Percentiles rank a stretch among this genome's conserved stretches.
Conservation (phyloP, 2,329 filamentous ascomycete genomes). For the Pseudogymnoascus sp. region DNA sequence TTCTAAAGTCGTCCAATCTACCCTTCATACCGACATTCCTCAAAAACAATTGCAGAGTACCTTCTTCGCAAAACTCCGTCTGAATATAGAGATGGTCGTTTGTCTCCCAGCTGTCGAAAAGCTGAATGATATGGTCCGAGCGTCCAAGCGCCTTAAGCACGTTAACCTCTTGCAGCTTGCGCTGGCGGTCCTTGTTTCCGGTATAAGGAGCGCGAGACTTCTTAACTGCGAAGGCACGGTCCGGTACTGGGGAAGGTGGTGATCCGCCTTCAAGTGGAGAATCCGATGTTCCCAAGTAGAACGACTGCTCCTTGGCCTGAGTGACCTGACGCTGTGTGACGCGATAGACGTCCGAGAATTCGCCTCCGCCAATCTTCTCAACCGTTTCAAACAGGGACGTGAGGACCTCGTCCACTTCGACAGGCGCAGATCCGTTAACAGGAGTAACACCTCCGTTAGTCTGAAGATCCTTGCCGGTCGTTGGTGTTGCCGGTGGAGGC, state of each 20-base stretch:
- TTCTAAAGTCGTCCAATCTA: constrained; percentile 90
- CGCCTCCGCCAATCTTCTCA: constrained; percentile 74
- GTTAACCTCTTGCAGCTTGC: constrained; percentile 77
- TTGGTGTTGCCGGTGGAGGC: constrained; percentile 76
- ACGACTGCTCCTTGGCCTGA: constrained; percentile 38
- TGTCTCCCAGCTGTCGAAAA: constrained; percentile 82
- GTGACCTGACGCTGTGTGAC: constrained; percentile 47
- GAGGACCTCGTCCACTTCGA: constrained; percentile 69
- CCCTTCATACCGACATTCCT: constrained; percentile 75
- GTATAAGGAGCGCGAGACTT: constrained; percentile 77
- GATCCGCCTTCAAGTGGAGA: constrained; percentile 43
- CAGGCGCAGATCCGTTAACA: constrained; percentile 61
- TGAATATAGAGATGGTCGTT: constrained; percentile 88
- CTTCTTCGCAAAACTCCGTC: constrained; percentile 94
- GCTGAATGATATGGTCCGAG: constrained; percentile 78
- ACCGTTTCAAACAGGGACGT: constrained; percentile 73
- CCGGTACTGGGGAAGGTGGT: constrained; percentile 47
- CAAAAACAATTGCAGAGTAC: constrained; percentile 81
- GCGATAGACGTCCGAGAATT: constrained; percentile 88
- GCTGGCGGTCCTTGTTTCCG: constrained; percentile 72
- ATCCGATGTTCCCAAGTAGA: constrained; percentile 33
- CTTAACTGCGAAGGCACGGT: constrained; percentile 82
- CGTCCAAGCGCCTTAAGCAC: constrained; percentile 70
- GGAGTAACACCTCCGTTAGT: constrained; percentile 60
- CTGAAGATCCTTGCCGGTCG: constrained; percentile 48